Conservation (phyloP, 73 alveolate genomes). For the Paramecium pentaurelia region DNA sequence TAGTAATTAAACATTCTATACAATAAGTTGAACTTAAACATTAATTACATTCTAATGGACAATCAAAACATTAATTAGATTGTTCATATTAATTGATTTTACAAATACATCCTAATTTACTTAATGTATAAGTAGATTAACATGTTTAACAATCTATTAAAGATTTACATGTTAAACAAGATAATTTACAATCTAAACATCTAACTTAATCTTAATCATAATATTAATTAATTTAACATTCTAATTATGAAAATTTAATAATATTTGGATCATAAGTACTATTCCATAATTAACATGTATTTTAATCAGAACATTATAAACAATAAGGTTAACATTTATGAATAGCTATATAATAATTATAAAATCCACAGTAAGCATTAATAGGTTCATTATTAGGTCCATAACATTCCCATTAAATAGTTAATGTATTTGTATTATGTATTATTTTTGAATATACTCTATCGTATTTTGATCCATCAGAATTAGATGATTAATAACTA, state of each 20-base stretch:
- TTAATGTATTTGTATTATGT: neutral
- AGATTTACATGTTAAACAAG: neutral
- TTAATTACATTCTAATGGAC: neutral
- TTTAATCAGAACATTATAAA: neutral
- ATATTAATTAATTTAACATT: neutral
- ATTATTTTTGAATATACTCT: neutral
- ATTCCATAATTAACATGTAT: neutral
- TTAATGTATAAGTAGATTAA: neutral
- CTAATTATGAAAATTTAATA: neutral
- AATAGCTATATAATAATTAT: neutral
- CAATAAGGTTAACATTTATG: neutral
- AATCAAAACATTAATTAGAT: neutral
- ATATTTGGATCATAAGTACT: neutral
- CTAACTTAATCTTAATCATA: neutral
- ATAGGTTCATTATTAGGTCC: neutral
- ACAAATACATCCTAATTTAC: neutral
- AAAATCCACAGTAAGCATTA: neutral
- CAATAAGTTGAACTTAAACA: neutral
- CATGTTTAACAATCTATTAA: neutral
- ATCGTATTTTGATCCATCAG: neutral
- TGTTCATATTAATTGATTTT: neutral
- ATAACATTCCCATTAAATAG: neutral
- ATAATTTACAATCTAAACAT: neutral
- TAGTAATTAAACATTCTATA: neutral
- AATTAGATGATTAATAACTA: neutral